Conservation (phyloP, 2,329 filamentous ascomycete genomes). For the Huntiella omanensis region DNA sequence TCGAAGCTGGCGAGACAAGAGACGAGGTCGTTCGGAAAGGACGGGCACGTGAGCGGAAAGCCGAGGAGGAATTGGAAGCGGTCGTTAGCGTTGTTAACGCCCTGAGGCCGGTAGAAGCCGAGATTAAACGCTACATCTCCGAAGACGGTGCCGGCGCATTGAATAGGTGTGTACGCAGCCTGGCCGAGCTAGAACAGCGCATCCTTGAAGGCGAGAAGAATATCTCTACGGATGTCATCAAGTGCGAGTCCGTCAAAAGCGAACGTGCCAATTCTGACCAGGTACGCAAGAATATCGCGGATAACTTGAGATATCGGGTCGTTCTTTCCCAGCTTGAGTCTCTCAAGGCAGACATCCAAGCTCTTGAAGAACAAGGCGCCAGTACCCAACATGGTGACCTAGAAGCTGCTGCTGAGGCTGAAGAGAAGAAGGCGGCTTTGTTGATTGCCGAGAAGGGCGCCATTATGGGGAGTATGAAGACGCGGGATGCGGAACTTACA, state of each 20-base stretch:
- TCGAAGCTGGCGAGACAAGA: slow-evolving; percentile 54
- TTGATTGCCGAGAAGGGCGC: slow-evolving; percentile 54
- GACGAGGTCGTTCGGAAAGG: slow-evolving; percentile 60
- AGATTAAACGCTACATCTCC: slow-evolving; percentile 65
- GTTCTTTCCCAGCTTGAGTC: slow-evolving; percentile 48
- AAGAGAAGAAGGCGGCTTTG: slow-evolving; percentile 49
- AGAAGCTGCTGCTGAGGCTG: slow-evolving; percentile 45
- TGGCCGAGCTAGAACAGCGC: slow-evolving; percentile 46
- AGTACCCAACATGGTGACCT: slow-evolving; percentile 66
- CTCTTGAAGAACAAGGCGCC: slow-evolving; percentile 62
- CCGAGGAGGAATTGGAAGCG: slow-evolving; percentile 51
- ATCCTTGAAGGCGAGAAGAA: slow-evolving; percentile 52
- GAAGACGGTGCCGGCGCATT: slow-evolving; percentile 57
- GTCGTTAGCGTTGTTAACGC: slow-evolving; percentile 60
- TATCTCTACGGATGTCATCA: slow-evolving; percentile 30
- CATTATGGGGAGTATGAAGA: slow-evolving; percentile 60
- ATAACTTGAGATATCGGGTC: slow-evolving; percentile 75
- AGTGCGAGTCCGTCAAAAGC: slow-evolving; percentile 60
- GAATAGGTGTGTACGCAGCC: slow-evolving; percentile 46
- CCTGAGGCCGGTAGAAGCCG: slow-evolving; percentile 53
- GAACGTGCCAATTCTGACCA: slow-evolving; percentile 63
- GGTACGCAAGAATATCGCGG: slow-evolving; percentile 68
- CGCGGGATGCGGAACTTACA: slow-evolving; percentile 64
- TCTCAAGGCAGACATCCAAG: slow-evolving; percentile 49
- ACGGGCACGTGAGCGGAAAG: slow-evolving; percentile 50